Percentiles rank a stretch among this genome's conserved stretches.
phyloP scores from a whole-genome alignment of 2,329 filamentous ascomycete genomes.

The Sclerotinia spermophila region DNA sequence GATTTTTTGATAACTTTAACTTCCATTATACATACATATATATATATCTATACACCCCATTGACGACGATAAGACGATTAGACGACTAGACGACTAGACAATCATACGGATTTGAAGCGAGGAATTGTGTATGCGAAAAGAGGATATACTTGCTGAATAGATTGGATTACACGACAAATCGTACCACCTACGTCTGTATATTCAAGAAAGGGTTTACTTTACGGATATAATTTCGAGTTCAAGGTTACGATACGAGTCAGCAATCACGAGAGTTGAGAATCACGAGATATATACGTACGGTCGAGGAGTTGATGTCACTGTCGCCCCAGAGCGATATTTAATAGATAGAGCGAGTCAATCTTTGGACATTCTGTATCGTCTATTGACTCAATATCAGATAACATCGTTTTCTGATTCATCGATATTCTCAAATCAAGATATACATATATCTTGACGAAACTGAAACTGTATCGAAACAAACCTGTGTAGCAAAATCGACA shows the following conservation, averaged over 20 bases:
- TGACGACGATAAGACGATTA: not conserved
- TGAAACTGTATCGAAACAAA: not conserved
- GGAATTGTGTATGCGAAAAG: not conserved
- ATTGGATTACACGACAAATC: not conserved
- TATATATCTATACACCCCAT: too few species aligned
- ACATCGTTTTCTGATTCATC: not conserved
- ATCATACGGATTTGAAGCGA: not conserved
- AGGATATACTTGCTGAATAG: not conserved
- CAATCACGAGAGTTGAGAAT: not conserved
- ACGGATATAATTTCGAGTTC: not conserved
- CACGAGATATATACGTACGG: not conserved
- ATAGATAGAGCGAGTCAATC: not conserved
- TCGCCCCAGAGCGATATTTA: not conserved
- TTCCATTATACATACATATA: not conserved
- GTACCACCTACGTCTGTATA: not conserved
- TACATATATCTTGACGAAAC: not conserved
- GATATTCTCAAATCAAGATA: not conserved
- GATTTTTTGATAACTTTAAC: not conserved
- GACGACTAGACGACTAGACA: not conserved
- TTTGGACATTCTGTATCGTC: not conserved
- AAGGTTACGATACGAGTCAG: not conserved
- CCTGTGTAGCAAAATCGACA: not conserved
- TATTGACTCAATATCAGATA: constrained; percentile 1
- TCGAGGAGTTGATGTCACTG: not conserved
- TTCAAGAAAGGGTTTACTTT: not conserved